phyloP scores from a whole-genome alignment of 768 basidiomycete genomes.

The Pisolithus marmoratus region DNA sequence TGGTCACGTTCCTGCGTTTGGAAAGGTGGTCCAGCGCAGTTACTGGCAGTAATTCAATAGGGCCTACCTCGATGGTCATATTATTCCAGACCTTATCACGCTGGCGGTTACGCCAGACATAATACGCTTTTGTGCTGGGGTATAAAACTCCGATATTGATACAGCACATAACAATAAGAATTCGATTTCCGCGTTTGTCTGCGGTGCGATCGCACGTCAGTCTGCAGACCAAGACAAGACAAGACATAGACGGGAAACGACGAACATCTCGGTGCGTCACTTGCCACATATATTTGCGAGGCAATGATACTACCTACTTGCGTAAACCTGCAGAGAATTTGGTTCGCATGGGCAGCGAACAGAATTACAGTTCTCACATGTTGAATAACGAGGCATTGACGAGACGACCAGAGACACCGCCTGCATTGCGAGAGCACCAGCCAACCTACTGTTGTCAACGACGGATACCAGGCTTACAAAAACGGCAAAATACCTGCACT shows the following conservation, averaged over 20 bases:
- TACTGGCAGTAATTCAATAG: background rate
- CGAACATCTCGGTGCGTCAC: constrained; percentile 54
- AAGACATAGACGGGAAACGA: background rate
- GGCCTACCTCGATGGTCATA: constrained; percentile 42
- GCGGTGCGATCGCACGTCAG: background rate
- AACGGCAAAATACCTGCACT: constrained; percentile 32
- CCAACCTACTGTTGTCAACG: constrained; percentile 29
- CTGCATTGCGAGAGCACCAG: constrained; percentile 58
- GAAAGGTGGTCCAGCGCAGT: background rate
- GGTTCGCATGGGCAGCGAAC: too few species aligned
- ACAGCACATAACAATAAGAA: constrained; percentile 46
- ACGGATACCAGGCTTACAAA: background rate
- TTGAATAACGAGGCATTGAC: constrained; percentile 58
- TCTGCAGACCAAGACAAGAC: background rate
- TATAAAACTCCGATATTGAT: constrained; percentile 51
- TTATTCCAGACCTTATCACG: constrained; percentile 51
- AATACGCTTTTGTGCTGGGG: constrained; percentile 48
- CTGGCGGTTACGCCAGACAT: constrained; percentile 53
- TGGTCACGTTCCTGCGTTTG: constrained; percentile 42
- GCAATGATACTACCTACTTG: constrained; percentile 42
- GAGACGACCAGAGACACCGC: constrained; percentile 53
- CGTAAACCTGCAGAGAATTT: constrained; percentile 28
- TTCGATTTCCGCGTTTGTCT: constrained; percentile 56
- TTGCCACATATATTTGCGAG: constrained; percentile 51
- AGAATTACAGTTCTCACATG: constrained; percentile 29